Conservation (phyloP, 1,284 basidiomycete species). For the Veloporphyrellus conicus region DNA sequence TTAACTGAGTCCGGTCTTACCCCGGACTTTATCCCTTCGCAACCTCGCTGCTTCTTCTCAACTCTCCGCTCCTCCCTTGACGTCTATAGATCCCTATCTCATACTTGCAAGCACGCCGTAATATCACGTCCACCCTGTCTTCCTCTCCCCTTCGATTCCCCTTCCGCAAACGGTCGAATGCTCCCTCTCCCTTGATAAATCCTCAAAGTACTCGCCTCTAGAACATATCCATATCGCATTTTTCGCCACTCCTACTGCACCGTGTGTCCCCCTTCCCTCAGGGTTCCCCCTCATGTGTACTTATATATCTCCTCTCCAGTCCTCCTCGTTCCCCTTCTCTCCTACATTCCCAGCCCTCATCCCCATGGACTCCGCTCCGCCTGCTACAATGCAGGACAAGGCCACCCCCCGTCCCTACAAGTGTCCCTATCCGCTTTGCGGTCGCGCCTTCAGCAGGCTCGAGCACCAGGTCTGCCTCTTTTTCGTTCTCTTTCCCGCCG, state of each 20-base stretch:
- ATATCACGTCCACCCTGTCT: constrained; percentile 25
- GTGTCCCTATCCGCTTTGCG: constrained; percentile 89
- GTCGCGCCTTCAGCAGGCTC: constrained; percentile 83
- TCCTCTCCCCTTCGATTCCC: constrained; percentile 21
- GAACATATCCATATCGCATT: constrained; percentile 23
- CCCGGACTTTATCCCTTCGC: constrained; percentile 28
- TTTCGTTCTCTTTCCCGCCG: constrained; percentile 9
- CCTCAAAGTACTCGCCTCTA: constrained; percentile 4
- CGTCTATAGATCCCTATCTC: constrained; percentile 32
- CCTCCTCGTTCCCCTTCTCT: constrained; percentile 18
- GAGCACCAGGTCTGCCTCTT: constrained; percentile 76
- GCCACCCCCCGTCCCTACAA: constrained; percentile 82
- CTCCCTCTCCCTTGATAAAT: constrained; percentile 22
- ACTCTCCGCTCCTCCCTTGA: constrained; percentile 11
- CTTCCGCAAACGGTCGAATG: constrained; percentile 24
- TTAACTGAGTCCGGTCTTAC: constrained; percentile 29
- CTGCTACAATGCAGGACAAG: constrained; percentile 42
- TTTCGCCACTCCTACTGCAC: constrained; percentile 15
- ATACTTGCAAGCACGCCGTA: constrained; percentile 20
- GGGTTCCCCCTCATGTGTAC: constrained; percentile 24
- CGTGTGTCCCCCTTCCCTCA: constrained; percentile 23
- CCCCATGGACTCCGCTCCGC: constrained; percentile 24
- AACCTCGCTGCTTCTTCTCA: constrained; percentile 14
- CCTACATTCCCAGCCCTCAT: constrained; percentile 13
- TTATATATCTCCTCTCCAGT: constrained; percentile 27